Base-by-base conservation (phyloP, 352 stramenopile species). In the Peronosclerospora sorghi region DNA sequence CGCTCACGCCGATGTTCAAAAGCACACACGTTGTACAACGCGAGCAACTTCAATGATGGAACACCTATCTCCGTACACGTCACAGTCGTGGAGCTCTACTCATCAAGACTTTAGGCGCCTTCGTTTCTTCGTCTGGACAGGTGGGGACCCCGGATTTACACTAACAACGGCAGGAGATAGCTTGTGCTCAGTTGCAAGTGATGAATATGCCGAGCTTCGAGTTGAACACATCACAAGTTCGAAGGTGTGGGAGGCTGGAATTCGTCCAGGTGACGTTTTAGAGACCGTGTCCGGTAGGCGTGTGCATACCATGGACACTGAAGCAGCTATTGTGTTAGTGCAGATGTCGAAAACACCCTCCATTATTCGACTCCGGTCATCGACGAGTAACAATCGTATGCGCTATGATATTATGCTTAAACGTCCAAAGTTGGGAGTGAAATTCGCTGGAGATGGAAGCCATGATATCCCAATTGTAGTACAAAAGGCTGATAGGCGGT, bases 221-320 rank as follows among this genome's bases (percentile, higher is more conserved):
- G 54, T 74, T 8, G 49, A 55, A 43, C 36, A 42, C 3, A 45
- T 81, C 42, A 63, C 54, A 15, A 59, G 30, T 7, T 43, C 48
- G 15, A 50, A 60, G 5, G 68, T 67, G 0, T 82, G 68, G 64
- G 53, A 66, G 14, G 59, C 60, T 12, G 68, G 64, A 2, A 45
- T 86, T 43, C 73, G 60, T 5, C 53, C 67, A 5, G 73, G 71
- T 9, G 73, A 86, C 24, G 50, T 79, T 4, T 48, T 86, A 10
- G 66, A 82, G 32, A 65, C 64, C 0, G 68, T 84, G 2, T 59
- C 46, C 2, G 62, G 52, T 17, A 60, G 56, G 9, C 34, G 41
- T 13, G 45, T 83, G 4, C 20, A 59, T 7, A 57, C 56, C 0
- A 65, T 77, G 47, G 42, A 50, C n/a, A 38, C 58, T 0, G 50